These are phyloP conservation scores for Aphanomyces euteiches DNA, from an alignment of 352 stramenopile species.

Conservation along the genomic window DNA sequence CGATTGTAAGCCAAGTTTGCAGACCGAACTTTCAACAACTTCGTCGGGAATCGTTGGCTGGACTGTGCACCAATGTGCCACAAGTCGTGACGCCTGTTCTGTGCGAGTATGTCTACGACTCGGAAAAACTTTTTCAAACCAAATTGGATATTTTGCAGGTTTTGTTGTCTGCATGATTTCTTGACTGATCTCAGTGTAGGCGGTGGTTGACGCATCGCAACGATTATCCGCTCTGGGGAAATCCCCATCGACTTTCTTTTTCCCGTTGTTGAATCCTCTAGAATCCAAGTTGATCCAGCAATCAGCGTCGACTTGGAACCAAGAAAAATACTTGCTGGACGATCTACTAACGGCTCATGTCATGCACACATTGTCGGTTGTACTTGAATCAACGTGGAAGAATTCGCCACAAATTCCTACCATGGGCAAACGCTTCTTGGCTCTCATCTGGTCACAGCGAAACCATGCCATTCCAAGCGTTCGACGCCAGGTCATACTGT, in stretches of 20 bases:
- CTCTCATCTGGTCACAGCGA: slow-evolving; percentile 29
- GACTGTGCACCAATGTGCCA: slow-evolving; percentile 11
- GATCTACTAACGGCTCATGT: slow-evolving; percentile 24
- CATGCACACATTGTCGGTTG: slow-evolving; percentile 15
- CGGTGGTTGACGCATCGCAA: neutral
- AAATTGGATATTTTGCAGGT: slow-evolving; percentile 18
- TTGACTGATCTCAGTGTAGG: neutral
- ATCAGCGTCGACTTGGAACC: neutral
- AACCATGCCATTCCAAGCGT: slow-evolving; percentile 23
- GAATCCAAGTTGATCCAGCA: slow-evolving; percentile 19
- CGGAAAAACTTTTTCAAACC: slow-evolving; percentile 22
- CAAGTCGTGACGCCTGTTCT: slow-evolving; percentile 6
- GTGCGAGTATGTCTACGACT: slow-evolving; percentile 21
- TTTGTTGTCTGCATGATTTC: neutral
- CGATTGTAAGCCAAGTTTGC: neutral
- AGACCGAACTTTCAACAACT: slow-evolving; percentile 22
- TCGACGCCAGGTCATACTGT: slow-evolving; percentile 19
- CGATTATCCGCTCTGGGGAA: neutral
- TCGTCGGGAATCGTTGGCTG: slow-evolving; percentile 10
- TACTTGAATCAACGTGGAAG: slow-evolving; percentile 17
- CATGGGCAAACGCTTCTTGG: slow-evolving; percentile 22
- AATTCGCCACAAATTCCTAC: slow-evolving; percentile 1
- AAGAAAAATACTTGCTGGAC: slow-evolving; percentile 12
- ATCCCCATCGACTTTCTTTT: slow-evolving; percentile 12
- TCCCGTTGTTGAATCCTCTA: slow-evolving; percentile 18